A percentile compares a stretch with the other conserved stretches of the same genome.
These are phyloP conservation scores for Monosporascus cannonballus DNA, from an alignment of 2,329 filamentous ascomycete species.

Conservation along the genomic window DNA sequence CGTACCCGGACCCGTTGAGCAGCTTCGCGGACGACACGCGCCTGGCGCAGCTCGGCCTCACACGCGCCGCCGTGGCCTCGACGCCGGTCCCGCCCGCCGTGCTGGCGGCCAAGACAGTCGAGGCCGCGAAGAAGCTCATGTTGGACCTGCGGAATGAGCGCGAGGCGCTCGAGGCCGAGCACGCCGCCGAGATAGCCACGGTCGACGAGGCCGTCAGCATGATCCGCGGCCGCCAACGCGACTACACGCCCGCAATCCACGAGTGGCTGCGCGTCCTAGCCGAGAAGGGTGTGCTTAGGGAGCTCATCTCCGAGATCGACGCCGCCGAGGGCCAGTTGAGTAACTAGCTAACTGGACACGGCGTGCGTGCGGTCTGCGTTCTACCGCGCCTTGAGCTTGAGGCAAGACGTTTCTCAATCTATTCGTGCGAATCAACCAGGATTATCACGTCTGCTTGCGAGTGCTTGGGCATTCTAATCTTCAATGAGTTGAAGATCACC, in stretches of 20 bases:
- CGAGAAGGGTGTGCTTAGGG: conserved; percentile 54
- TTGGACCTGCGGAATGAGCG: conserved; percentile 35
- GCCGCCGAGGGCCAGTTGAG: neutral
- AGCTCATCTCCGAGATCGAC: conserved; percentile 20
- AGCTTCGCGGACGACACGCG: conserved; percentile 10
- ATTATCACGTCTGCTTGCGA: no score
- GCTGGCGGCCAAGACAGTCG: conserved; percentile 3
- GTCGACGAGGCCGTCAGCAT: conserved; percentile 42
- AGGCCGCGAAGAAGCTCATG: conserved; percentile 30
- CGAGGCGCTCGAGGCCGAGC: conserved; percentile 35
- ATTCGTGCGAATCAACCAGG: no score
- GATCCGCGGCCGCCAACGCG: conserved; percentile 51
- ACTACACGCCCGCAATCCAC: conserved; percentile 65
- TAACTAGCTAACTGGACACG: no score
- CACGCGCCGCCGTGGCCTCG: conserved; percentile 5
- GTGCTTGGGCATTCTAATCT: no score
- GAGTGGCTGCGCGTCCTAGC: conserved; percentile 64
- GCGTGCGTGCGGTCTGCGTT: no score
- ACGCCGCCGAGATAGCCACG: conserved; percentile 39
- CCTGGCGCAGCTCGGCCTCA: conserved; percentile 10
- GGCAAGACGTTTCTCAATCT: no score
- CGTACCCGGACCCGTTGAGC: conserved; percentile 7
- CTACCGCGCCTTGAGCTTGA: no score
- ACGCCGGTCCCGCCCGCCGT: neutral
- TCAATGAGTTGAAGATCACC: no score